Base-by-base conservation (phyloP, 495 filamentous ascomycete genomes). In the Tuber microsphaerosporum region DNA sequence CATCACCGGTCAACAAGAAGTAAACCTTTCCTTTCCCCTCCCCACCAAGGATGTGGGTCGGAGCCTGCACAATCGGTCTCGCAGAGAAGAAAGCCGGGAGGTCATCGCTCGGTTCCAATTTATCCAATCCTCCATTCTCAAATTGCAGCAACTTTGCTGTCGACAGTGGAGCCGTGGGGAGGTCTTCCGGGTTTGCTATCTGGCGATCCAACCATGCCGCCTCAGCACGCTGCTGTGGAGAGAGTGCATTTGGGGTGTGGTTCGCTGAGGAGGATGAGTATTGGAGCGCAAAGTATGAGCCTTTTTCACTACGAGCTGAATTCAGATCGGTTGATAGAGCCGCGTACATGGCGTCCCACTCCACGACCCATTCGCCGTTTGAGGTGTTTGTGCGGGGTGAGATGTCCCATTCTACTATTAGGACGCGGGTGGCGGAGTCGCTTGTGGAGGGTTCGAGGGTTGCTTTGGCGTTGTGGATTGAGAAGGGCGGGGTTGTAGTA, bases 51-150 rank as follows among this genome's bases (percentile, higher is more conserved):
- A 83, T 82, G 8, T 78, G 74, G 0, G 78, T 72, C 2, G 81
- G 81, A n/a, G 81, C 81, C 73, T 83, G 81, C 48, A 83, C 81
- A 44, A 83, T 81, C 12, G 81, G 81, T 9, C 81, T 77, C n/a
- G 73, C 71, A 17, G 78, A 51, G 31, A 83, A 83, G 42, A 83
- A 81, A 12, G 73, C 73, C 0, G 76, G 73, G 2, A 82, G 73
- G 37, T 82, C 78, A 31, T 82, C 81, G 2, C 74, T 77, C 48
- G 80, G 81, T 34, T 79, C 76, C 39, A 80, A 75, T 43, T 82
- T 77, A 22, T 75, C 75, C 26, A 80, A 72, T 34, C 56, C 56
- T 14, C 80, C 80, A 41, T 82, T 82, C 71, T 82, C 81, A 68
- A 80, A 78, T n/a, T 82, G 77, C 8, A 82, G 72, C 20, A 82